Evolutionary conservation across 2,329 filamentous ascomycete species (phyloP).

Genomic region (Davidsoniella australis): DNA sequence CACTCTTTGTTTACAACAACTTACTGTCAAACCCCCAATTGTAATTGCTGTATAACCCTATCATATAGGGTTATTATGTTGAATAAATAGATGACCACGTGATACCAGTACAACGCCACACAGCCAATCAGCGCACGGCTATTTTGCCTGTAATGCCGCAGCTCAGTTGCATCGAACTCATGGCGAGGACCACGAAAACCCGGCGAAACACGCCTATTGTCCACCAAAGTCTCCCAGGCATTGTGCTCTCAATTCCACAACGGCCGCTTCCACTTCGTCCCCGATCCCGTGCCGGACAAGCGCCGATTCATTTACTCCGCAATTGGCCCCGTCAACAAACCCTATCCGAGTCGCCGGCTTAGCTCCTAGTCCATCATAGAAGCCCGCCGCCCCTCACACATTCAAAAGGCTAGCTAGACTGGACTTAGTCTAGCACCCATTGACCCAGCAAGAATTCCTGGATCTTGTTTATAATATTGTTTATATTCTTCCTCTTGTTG

Average conservation of each 20-base stretch:
- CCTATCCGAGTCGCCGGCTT: background rate
- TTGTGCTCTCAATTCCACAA: too few relatives aligned
- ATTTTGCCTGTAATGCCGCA: background rate
- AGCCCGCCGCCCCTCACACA: background rate
- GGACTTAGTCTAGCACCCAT: background rate
- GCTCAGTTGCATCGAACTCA: background rate
- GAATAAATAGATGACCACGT: too few relatives aligned
- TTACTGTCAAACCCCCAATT: too few relatives aligned
- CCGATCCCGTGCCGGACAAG: too few relatives aligned
- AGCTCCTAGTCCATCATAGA: background rate
- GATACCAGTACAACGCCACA: too few relatives aligned
- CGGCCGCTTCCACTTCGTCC: too few relatives aligned
- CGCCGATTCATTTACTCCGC: too few relatives aligned
- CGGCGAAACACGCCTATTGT: background rate
- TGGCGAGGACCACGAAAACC: background rate
- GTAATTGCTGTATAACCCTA: too few relatives aligned
- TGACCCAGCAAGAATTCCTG: background rate
- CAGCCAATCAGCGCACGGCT: slow-evolving; percentile 1
- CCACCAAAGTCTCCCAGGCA: too few relatives aligned
- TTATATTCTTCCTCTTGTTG: background rate
- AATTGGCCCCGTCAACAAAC: background rate
- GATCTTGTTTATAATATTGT: background rate
- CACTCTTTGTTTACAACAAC: too few relatives aligned
- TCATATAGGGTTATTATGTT: too few relatives aligned
- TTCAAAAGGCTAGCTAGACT: background rate